A percentile compares a stretch with the other conserved stretches of the same genome.
These are phyloP conservation scores for Sporothrix brasiliensis DNA, from an alignment of 2,329 filamentous ascomycete genomes.

Conservation along the genomic window DNA sequence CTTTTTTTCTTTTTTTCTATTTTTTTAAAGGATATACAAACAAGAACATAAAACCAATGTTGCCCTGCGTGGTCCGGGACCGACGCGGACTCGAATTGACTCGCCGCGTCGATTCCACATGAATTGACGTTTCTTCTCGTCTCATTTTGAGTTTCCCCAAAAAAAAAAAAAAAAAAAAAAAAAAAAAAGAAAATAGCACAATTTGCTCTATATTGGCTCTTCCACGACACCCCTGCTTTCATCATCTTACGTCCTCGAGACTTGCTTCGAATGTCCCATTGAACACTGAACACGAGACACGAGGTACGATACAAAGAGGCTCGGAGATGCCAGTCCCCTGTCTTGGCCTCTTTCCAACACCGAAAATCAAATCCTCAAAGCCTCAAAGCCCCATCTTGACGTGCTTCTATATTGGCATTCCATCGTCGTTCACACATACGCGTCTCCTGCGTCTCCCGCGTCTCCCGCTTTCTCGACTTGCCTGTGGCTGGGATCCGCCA, in stretches of 20 bases:
- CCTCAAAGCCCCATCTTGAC: background rate
- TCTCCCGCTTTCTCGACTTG: too few species aligned
- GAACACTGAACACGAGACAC: constrained; percentile 9
- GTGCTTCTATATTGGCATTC: background rate
- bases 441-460: too few species aligned
- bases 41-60: background rate
- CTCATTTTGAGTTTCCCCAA: background rate
- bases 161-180: too few species aligned
- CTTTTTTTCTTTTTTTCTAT: background rate
- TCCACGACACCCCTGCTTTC: background rate
- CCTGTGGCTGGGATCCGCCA: constrained; percentile 13
- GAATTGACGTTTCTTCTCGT: background rate
- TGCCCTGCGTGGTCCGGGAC: background rate
- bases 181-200: too few species aligned
- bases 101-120: constrained; percentile 3
- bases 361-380: background rate
- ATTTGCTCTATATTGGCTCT: constrained; percentile 8
- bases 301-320: background rate
- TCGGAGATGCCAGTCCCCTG: too few species aligned
- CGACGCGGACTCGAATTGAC: background rate
- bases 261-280: background rate
- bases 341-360: background rate
- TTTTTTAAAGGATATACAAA: background rate
- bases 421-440: background rate
- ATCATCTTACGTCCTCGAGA: background rate